phyloP scores from a whole-genome alignment of 345 rosid genomes.

The Eucalyptus erythrocorys region DNA sequence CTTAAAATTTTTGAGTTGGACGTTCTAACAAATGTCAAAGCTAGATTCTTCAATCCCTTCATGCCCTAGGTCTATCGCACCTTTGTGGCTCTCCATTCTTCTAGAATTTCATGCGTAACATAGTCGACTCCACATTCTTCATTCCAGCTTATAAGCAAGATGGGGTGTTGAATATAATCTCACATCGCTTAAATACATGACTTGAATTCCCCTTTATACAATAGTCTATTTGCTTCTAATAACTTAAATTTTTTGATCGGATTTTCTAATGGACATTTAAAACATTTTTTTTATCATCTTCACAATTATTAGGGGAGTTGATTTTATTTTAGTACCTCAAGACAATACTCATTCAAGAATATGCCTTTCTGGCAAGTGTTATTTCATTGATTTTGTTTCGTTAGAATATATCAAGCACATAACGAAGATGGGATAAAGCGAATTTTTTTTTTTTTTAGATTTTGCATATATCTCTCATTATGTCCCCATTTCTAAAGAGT shows the following conservation, averaged over 20 bases:
- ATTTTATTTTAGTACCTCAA: background rate
- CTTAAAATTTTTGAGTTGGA: background rate
- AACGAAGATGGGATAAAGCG: background rate
- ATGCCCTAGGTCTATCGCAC: background rate
- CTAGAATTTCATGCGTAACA: background rate
- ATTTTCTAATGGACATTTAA: background rate
- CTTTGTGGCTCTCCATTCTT: background rate
- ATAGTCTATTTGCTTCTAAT: background rate
- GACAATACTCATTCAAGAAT: background rate
- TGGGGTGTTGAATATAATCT: background rate
- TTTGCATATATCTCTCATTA: background rate
- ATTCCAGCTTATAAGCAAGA: background rate
- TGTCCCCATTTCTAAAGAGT: background rate
- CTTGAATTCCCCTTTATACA: background rate
- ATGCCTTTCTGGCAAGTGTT: accelerated
- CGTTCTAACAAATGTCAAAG: background rate
- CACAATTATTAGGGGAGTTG: background rate
- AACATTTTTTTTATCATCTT: background rate
- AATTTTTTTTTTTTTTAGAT: background rate
- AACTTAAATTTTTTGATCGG: too few relatives aligned
- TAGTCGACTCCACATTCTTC: background rate
- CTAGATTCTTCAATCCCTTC: background rate
- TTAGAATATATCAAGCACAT: background rate
- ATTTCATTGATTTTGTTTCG: background rate
- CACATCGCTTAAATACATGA: background rate